Evolutionary conservation across 345 rosid species (phyloP), one percentile per base, ranked within the genome.

Genomic region (Linum tenue): DNA sequence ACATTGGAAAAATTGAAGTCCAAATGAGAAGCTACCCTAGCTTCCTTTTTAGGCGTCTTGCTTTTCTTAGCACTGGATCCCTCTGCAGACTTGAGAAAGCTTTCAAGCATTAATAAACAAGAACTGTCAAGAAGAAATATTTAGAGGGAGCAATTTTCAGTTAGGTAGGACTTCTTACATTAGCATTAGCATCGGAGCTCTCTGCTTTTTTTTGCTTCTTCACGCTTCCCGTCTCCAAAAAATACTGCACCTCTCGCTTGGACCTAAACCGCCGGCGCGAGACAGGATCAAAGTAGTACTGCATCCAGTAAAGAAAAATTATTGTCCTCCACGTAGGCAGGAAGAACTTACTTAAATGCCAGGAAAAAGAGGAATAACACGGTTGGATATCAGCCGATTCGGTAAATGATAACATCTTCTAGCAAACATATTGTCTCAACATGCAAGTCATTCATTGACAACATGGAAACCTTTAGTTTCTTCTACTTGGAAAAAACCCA

Each of bases 1-100:
- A 78, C 77, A 55, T 77, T 77, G 3, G 17, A 31, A 64, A 73
- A 78, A 77, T 90, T 92, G 64, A 87, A 88, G 39, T 56, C 74
- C 56, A 60, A 43, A 2, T 66, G 50, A 12, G 67, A 51, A 6
- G 41, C 53, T 48, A 48, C 41, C 64, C 61, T 72, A 4, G 55
- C n/a, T 12, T 67, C 70, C n/a, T 61, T 58, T 7, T 37, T 38
- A 56, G 72, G 57, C 74, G 72, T 79, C 78, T 75, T 75, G 38
- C 64, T 67, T 74, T 50, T 80, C 4, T 22, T 68, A 62, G 75
- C 64, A 11, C 77, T 62, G 7, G 81, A 69, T 63, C 66, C 63
- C 68, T 68, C 79, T 5, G 67, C 11, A 50, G 75, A 17, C 87
- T 84, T 73, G 60, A 68, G 2, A 64, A 73, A 39, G 0, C 31